A percentile compares a stretch with the other conserved stretches of the same genome.
These are phyloP conservation scores for Canna indica DNA, from an alignment of 176 grass and related monocot species.

Conservation along the genomic window DNA sequence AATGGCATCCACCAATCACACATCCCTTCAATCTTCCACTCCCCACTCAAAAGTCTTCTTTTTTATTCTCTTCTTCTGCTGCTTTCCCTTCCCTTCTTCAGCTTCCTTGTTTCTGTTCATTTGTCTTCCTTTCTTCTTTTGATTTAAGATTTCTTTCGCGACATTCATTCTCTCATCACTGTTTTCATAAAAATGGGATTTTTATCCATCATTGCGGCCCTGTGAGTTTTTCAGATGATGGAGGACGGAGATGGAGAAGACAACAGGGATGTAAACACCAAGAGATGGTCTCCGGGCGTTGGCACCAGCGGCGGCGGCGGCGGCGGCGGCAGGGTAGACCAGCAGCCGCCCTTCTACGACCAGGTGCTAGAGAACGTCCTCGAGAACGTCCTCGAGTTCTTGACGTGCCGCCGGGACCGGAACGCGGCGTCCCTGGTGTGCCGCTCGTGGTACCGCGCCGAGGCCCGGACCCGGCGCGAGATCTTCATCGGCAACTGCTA, in stretches of 20 bases:
- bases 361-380: constrained; percentile 91
- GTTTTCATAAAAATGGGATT: background rate
- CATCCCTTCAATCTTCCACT: background rate
- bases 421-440: constrained; percentile 68
- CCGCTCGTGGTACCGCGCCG: constrained; percentile 71
- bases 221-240: background rate
- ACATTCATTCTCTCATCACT: background rate
- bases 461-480: constrained; percentile 50
- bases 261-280: background rate
- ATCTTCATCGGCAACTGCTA: constrained; percentile 79
- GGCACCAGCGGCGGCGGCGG: constrained; percentile 13
- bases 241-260: background rate
- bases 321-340: constrained; percentile 14
- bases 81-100: background rate
- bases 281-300: constrained; percentile 24
- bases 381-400: constrained; percentile 92
- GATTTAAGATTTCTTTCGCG: background rate
- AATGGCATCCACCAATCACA: background rate
- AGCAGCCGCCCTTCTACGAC: constrained; percentile 51
- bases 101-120: background rate
- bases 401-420: constrained; percentile 47
- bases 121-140: background rate
- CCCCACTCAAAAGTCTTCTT: background rate
- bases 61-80: background rate
- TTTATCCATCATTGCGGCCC: background rate